Evolutionary conservation across 2,329 filamentous ascomycete species (phyloP), one percentile per base, ranked within the genome.

Genomic region (Fonsecaea nubica): DNA sequence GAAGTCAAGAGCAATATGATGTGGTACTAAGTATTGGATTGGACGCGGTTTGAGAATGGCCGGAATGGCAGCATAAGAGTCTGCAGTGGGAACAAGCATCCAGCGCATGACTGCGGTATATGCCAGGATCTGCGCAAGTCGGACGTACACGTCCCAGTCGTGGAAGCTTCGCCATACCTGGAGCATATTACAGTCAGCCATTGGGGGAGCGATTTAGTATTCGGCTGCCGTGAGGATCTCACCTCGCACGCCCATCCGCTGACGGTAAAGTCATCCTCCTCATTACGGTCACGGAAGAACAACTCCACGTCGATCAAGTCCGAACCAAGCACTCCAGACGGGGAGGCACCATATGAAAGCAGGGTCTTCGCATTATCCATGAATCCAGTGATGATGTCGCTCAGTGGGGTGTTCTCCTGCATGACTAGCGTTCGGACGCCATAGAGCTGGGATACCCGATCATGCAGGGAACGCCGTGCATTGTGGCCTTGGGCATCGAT

Each of bases 91-190:
- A 25, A 13, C 40, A 5, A 64, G 33, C 56, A 52, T 35, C 62
- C 62, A 64, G 54, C 62, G 62, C 56, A 64, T 64, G 30, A 64
- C 54, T 52, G 32, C n/a, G 21, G 61, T 59, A 13, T 40, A 42
- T n/a, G 21, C 38, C 10, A 57, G 18, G 13, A 63, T 50, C 9
- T 63, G n/a, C n/a, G 52, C 52, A 30, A 63, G 52, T 18, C 61
- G 50, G 21, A 58, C 52, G n/a, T 58, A 58, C 21, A 63, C 40
- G 38, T 63, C 61, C 61, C 61, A 63, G 30, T 63, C 61, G 21
- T 63, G 13, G 54, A 63, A 63, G 50, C 61, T 63, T 7, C 61
- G 61, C 61, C 52, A 63, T 52, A 42, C 38, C 61, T 63, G 32
- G 25, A 50, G 18, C 18, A 21, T 50, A 25, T 50, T 25, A 21